Conservation (phyloP, 495 filamentous ascomycete species). For the Tuber microsphaerosporum region DNA sequence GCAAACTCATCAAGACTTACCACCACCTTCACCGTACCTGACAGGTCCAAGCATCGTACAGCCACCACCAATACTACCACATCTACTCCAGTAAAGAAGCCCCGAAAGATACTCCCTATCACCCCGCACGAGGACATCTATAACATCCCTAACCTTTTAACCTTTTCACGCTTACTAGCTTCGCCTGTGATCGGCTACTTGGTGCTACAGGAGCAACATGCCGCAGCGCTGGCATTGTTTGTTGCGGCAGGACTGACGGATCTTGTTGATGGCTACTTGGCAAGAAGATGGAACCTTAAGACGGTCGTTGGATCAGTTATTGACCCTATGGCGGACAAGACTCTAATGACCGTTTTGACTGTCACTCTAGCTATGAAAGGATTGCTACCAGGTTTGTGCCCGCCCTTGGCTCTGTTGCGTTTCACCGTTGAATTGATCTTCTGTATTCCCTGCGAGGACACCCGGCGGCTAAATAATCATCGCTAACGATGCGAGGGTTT, state of each 20-base stretch:
- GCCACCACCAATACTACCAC: not conserved
- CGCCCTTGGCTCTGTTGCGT: constrained; percentile 9
- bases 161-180: constrained; percentile 73
- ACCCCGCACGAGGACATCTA: constrained; percentile 80
- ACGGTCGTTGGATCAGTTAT: constrained; percentile 96
- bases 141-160: constrained; percentile 86
- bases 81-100: constrained; percentile 11
- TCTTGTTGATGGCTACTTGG: constrained; percentile 85
- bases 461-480: constrained; percentile 3
- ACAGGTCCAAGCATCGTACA: not conserved
- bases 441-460: not conserved
- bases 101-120: constrained; percentile 23
- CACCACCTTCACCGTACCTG: not conserved
- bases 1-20: not conserved
- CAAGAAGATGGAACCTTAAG: constrained; percentile 73
- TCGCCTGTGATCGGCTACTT: constrained; percentile 85
- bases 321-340: constrained; percentile 94
- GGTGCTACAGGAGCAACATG: constrained; percentile 72
- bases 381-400: constrained; percentile 60
- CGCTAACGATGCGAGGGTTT: constrained; percentile 5
- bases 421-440: constrained; percentile 3
- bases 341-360: constrained; percentile 85
- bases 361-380: constrained; percentile 75
- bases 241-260: constrained; percentile 88
- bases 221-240: constrained; percentile 72